These are phyloP conservation scores for Syzygium oleosum DNA, from an alignment of 345 rosid species.

Conservation along the genomic window DNA sequence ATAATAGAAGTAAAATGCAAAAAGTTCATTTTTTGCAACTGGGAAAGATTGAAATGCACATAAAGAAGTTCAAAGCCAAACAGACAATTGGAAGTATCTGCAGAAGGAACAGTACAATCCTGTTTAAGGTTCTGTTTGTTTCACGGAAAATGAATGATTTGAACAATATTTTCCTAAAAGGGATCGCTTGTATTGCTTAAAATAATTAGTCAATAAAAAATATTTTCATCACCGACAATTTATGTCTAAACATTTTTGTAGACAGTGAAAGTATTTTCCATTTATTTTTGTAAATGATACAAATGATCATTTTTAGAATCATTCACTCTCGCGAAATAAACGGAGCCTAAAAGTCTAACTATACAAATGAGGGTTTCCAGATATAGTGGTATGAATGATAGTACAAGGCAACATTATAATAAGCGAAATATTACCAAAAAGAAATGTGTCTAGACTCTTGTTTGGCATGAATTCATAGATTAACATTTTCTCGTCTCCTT, in stretches of 20 bases:
- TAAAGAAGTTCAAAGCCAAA: conserved; percentile 5
- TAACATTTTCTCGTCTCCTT: conserved; percentile 23
- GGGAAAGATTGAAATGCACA: background rate
- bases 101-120: background rate
- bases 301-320: too few species aligned
- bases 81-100: conserved; percentile 15
- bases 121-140: background rate
- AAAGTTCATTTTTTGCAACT: background rate
- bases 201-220: too few species aligned
- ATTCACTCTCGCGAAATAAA: too few species aligned
- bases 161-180: too few species aligned
- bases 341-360: background rate
- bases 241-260: too few species aligned
- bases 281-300: too few species aligned
- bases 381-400: background rate
- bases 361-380: background rate
- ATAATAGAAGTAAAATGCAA: conserved; percentile 10
- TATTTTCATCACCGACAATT: too few species aligned
- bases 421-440: conserved; percentile 12
- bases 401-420: background rate
- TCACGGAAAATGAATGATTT: too few species aligned
- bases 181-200: too few species aligned
- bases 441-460: conserved; percentile 18
- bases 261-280: too few species aligned
- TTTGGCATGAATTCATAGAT: conserved; percentile 29